Evolutionary conservation across 192 early-diverging fungal genomes (phyloP).

Genomic region (Obelidium mucronatum): DNA sequence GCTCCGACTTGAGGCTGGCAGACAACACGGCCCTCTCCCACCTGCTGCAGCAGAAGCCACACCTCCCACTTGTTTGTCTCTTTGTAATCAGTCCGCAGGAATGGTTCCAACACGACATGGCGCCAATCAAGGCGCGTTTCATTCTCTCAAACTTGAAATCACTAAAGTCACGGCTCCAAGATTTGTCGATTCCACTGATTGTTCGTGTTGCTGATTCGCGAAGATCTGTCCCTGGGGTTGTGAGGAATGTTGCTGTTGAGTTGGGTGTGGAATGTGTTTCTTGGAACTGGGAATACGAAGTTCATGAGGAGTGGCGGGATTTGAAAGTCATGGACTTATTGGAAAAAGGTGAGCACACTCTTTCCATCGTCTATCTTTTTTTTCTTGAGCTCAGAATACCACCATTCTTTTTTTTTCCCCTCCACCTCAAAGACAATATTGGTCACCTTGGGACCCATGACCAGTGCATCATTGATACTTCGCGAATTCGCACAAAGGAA

Average conservation of each 20-base stretch:
- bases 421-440: background rate
- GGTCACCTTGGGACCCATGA: slow-evolving; percentile 45
- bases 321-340: slow-evolving; percentile 29
- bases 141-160: slow-evolving; percentile 52
- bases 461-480: slow-evolving; percentile 65
- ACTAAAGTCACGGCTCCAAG: slow-evolving; percentile 46
- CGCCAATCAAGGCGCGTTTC: slow-evolving; percentile 62
- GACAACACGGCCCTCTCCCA: slow-evolving; percentile 41
- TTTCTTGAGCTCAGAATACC: too few species aligned
- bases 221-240: slow-evolving; percentile 41
- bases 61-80: slow-evolving; percentile 47
- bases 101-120: slow-evolving; percentile 60
- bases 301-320: slow-evolving; percentile 59
- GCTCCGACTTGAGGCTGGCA: slow-evolving; percentile 33
- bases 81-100: slow-evolving; percentile 65
- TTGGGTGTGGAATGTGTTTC: slow-evolving; percentile 50
- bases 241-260: slow-evolving; percentile 40
- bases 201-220: slow-evolving; percentile 39
- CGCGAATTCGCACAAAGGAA: slow-evolving; percentile 56
- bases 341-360: slow-evolving; percentile 24
- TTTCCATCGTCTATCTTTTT: background rate
- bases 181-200: slow-evolving; percentile 57
- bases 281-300: slow-evolving; percentile 66
- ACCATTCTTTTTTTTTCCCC: too few species aligned
- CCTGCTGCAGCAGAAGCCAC: background rate